A percentile compares a stretch with the other conserved stretches of the same genome.
Evolutionary conservation across 352 stramenopile species (phyloP).

Genomic region (Phytophthora multivora): DNA sequence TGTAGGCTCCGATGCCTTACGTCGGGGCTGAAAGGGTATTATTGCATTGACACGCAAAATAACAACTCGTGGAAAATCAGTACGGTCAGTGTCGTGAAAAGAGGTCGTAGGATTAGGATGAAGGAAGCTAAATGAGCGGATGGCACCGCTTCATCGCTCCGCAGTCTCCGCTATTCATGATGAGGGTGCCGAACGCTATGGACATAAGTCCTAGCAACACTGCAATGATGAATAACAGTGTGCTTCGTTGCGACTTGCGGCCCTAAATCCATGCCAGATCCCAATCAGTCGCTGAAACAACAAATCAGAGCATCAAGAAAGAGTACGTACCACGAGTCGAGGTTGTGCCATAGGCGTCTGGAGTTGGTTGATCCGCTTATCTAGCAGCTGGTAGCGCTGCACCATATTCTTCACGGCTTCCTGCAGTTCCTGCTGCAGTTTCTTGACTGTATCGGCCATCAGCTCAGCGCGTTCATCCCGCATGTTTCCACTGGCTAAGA

Average conservation of each 20-base stretch:
- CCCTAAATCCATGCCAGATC: conserved; percentile 14
- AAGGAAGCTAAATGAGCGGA: conserved; percentile 53
- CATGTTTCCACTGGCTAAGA: conserved; percentile 69
- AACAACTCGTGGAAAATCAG: conserved; percentile 1
- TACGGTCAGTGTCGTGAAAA: background rate
- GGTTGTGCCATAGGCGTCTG: conserved; percentile 49
- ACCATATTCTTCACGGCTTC: conserved; percentile 58
- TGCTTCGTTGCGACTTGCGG: conserved; percentile 33
- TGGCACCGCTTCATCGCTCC: conserved; percentile 45
- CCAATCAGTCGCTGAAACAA: conserved; percentile 1
- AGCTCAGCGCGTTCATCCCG: conserved; percentile 71
- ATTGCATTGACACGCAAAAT: conserved; percentile 9
- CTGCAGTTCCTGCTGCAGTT: conserved; percentile 65
- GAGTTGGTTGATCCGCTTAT: conserved; percentile 66
- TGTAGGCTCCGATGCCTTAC: background rate
- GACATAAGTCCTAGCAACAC: conserved; percentile 39
- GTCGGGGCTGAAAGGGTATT: background rate
- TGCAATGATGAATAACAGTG: conserved; percentile 28
- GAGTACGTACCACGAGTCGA: conserved; percentile 46
- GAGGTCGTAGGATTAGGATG: conserved; percentile 12
- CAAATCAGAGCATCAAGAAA: background rate
- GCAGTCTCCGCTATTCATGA: conserved; percentile 44
- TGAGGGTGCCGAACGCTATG: conserved; percentile 28
- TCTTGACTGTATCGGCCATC: conserved; percentile 59
- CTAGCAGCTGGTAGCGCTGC: conserved; percentile 60